Conservation (phyloP, 345 rosid species). For the Hevea brasiliensis region DNA sequence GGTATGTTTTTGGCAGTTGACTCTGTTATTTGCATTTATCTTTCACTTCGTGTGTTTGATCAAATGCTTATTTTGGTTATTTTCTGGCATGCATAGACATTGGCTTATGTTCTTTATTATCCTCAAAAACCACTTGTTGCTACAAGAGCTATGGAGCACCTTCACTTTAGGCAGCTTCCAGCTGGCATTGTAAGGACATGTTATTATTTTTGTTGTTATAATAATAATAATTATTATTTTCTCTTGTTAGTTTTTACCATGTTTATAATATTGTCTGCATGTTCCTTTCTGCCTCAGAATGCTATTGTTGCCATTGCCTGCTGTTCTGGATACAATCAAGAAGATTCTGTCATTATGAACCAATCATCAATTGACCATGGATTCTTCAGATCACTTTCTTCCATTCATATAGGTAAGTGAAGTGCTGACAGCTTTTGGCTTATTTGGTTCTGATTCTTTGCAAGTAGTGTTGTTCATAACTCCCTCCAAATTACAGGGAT, state of each 20-base stretch:
- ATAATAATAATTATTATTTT: no score
- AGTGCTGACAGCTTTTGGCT: background rate
- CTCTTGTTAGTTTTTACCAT: background rate
- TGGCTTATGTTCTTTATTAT: conserved; percentile 95
- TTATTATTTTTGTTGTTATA: background rate
- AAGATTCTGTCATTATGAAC: conserved; percentile 98
- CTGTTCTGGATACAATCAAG: conserved; percentile 98
- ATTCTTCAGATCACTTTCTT: conserved; percentile 89
- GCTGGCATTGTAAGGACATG: conserved; percentile 84
- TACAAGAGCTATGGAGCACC: conserved; percentile 99
- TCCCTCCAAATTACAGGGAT: conserved; percentile 51
- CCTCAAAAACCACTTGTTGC: conserved; percentile 99
- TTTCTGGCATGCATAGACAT: conserved; percentile 49
- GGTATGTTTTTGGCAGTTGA: conserved; percentile 41
- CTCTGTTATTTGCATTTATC: background rate
- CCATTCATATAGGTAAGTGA: conserved; percentile 81
- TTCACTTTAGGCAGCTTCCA: conserved; percentile 98
- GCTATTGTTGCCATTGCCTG: conserved; percentile 97
- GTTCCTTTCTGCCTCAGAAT: conserved; percentile 49
- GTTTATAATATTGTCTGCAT: conserved; percentile 9
- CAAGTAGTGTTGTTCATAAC: background rate
- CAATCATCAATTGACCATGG: conserved; percentile 97
- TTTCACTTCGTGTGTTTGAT: background rate
- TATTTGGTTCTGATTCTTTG: background rate
- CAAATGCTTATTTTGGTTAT: background rate